These are phyloP conservation scores for Camillea tinctor DNA, from an alignment of 2,329 filamentous ascomycete species.

Conservation along the genomic window DNA sequence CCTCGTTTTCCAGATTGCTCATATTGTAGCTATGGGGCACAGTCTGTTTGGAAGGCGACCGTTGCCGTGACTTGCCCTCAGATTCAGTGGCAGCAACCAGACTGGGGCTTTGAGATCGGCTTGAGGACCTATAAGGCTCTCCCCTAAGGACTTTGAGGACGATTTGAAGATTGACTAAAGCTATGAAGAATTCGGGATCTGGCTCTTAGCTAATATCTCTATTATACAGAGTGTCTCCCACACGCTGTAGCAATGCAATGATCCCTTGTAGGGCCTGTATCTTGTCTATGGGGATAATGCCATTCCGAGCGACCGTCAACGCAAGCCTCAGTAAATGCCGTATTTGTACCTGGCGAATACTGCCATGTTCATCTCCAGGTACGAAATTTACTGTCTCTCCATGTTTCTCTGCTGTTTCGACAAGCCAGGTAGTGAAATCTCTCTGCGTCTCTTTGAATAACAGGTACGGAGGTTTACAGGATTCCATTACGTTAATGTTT, in stretches of 20 bases:
- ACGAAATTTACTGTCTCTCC: not conserved
- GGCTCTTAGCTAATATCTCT: not conserved
- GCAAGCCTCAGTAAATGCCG: not conserved
- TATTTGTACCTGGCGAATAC: not conserved
- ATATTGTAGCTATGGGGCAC: not conserved
- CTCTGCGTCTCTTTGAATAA: not conserved
- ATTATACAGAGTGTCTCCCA: not conserved
- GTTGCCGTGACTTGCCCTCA: not conserved
- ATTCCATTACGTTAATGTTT: not conserved
- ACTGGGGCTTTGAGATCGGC: not conserved
- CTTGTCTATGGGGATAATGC: not conserved
- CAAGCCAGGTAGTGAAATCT: not conserved
- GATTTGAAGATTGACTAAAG: not conserved
- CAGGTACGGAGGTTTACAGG: not conserved
- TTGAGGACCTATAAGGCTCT: not conserved
- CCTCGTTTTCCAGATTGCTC: not conserved
- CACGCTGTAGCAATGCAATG: not conserved
- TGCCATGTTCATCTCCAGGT: not conserved
- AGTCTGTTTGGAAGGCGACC: not conserved
- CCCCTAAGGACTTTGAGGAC: not conserved
- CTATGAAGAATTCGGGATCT: not conserved
- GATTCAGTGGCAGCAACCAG: not conserved
- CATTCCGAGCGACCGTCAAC: not conserved
- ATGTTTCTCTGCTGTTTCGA: not conserved
- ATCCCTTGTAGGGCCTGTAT: not conserved